A percentile compares a stretch with the other conserved stretches of the same genome.
phyloP scores from a whole-genome alignment of 2,329 filamentous ascomycete genomes.

The Knufia petricola region DNA sequence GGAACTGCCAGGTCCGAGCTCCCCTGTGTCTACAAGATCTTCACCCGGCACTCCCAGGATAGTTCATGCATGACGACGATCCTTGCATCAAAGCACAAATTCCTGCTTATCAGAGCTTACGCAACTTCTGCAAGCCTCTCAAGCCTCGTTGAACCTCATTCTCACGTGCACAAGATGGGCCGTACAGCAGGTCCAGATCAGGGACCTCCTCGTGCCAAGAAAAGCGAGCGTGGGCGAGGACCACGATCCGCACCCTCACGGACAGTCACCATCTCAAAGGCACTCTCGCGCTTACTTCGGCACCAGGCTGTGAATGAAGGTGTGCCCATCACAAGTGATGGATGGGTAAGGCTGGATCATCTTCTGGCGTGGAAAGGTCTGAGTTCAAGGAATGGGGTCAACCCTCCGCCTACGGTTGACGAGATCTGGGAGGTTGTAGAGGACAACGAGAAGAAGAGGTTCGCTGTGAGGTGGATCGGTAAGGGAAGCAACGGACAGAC shows the following conservation, averaged over 20 bases:
- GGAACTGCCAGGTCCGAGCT: too few relatives aligned
- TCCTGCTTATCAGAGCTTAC: neutral
- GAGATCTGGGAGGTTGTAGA: conserved; percentile 63
- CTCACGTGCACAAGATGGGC: neutral
- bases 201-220: neutral
- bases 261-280: conserved; percentile 39
- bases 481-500: neutral
- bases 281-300: conserved; percentile 46
- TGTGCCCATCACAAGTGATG: conserved; percentile 47
- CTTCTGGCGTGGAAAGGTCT: conserved; percentile 53
- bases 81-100: neutral
- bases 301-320: conserved; percentile 54
- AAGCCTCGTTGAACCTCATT: neutral
- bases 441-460: conserved; percentile 83
- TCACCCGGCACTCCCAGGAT: too few relatives aligned
- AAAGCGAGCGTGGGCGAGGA: neutral
- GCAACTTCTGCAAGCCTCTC: neutral
- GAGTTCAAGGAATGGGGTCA: conserved; percentile 43
- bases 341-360: conserved; percentile 52
- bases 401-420: conserved; percentile 53
- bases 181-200: neutral
- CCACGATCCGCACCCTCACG: conserved; percentile 22
- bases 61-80: too few relatives aligned
- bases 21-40: too few relatives aligned
- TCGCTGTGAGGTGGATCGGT: conserved; percentile 57